Evolutionary conservation across 2,329 filamentous ascomycete species (phyloP), one percentile per base, ranked within the genome.

Genomic region (Colletotrichum destructivum): DNA sequence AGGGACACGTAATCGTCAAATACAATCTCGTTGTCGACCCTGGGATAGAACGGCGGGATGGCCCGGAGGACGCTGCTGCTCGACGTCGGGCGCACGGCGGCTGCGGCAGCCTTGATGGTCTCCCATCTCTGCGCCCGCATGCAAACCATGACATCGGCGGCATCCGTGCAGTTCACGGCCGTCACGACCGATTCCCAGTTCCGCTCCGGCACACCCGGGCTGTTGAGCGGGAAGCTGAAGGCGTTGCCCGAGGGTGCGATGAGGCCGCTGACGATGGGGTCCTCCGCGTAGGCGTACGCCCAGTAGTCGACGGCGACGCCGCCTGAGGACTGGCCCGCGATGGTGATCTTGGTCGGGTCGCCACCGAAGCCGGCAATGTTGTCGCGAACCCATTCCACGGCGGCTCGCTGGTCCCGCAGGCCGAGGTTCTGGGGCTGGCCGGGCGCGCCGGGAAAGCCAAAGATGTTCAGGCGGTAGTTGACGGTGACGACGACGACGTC

Each of bases 351-450:
- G 11, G 66, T 51, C 1, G 80, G 75, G 66, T 85, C 81, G 31
- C 87, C 87, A 59, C 85, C 85, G 73, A 88, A 88, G 0, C 74
- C 75, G 12, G 75, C 80, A 44, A 86, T 82, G 73, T 88, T 88
- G 55, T 83, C 78, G 2, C 79, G 81, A 0, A 87, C 75, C 87
- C 87, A 88, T 76, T 88, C 84, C 0, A 88, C 78, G 0, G 85
- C 86, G 0, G 80, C 74, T 2, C 86, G 83, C 74, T 89, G 87
- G 75, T 90, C 87, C 1, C 82, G 80, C 4, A 88, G 75, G 0
- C 85, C 86, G 1, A 86, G 75, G 66, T 88, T 88, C 46, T 81
- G 79, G 0, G 66, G 47, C 26, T 66, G 66, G 1, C 62, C 74
- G 69, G 79, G 76, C 0, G 76, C 77, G 4, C 80, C 80, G 0